A percentile compares a stretch with the other conserved stretches of the same genome.
phyloP scores from a whole-genome alignment of 768 basidiomycete species.

The Lactarius deliciosus region DNA sequence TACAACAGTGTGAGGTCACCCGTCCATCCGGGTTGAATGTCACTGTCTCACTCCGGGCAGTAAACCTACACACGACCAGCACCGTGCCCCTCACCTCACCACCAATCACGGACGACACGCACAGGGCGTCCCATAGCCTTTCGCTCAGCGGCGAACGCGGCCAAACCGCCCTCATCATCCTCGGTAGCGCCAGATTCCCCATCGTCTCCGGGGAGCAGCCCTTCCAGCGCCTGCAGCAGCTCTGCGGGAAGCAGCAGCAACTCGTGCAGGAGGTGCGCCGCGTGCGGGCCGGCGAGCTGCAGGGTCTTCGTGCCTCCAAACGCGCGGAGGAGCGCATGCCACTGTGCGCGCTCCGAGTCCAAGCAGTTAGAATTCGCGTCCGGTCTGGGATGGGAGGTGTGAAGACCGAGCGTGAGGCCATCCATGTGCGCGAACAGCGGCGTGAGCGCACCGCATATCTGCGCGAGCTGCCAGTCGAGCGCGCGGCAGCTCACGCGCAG shows the following conservation, averaged over 20 bases:
- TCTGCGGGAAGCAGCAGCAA: not conserved
- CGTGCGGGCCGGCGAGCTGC: not conserved
- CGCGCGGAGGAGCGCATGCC: constrained; percentile 1
- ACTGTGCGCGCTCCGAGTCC: not conserved
- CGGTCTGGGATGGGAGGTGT: not conserved
- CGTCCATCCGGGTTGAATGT: not conserved
- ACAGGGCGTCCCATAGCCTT: not conserved
- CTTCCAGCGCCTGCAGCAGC: not conserved
- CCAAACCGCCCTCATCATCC: not conserved
- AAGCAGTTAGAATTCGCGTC: not conserved
- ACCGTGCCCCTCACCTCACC: not conserved
- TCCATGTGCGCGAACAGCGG: not conserved
- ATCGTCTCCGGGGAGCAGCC: constrained; percentile 3
- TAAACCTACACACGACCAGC: not conserved
- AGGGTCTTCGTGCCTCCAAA: constrained; percentile 7
- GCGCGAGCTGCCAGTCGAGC: constrained; percentile 5
- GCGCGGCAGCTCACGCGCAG: not conserved
- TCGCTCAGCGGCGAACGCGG: not conserved
- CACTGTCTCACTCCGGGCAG: too few species aligned
- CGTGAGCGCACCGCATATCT: constrained; percentile 11
- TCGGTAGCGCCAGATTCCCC: not conserved
- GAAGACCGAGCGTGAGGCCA: constrained; percentile 5
- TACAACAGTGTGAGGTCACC: not conserved
- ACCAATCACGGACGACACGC: not conserved
- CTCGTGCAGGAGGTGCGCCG: not conserved